Evolutionary conservation across 2,329 filamentous ascomycete genomes (phyloP).

Genomic region (Scedosporium apiospermum): DNA sequence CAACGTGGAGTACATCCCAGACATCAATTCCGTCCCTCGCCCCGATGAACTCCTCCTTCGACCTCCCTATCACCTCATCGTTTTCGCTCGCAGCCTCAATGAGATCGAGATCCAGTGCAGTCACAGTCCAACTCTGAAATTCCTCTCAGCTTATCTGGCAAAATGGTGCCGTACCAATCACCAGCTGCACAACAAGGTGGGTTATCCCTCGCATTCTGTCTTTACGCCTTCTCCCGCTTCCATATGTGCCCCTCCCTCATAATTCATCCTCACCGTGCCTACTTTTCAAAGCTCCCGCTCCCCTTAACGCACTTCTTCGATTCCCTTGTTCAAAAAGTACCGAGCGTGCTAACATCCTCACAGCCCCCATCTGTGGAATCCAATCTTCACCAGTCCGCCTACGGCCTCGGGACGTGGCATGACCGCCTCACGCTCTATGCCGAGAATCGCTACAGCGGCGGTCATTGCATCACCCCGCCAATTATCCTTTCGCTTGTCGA

Average conservation of each 20-base stretch:
- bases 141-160: constrained; percentile 35
- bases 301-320: too few species aligned
- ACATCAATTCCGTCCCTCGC: constrained; percentile 27
- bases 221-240: constrained; percentile 7
- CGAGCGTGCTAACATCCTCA: neutral
- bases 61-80: constrained; percentile 37
- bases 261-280: neutral
- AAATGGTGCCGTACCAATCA: constrained; percentile 36
- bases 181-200: constrained; percentile 23
- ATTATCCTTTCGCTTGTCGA: constrained; percentile 36
- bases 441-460: constrained; percentile 20
- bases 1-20: constrained; percentile 28
- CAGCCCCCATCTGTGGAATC: constrained; percentile 33
- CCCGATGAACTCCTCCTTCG: constrained; percentile 37
- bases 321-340: too few species aligned
- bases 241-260: too few species aligned
- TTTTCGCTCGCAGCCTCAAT: constrained; percentile 19
- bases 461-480: constrained; percentile 29
- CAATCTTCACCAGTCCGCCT: constrained; percentile 32
- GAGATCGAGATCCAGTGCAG: constrained; percentile 34
- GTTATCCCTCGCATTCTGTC: too few species aligned
- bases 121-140: constrained; percentile 34
- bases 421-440: constrained; percentile 31
- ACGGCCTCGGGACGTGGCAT: constrained; percentile 31
- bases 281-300: neutral